Evolutionary conservation across 495 filamentous ascomycete species (phyloP).

Genomic region (Daldinia grandis): DNA sequence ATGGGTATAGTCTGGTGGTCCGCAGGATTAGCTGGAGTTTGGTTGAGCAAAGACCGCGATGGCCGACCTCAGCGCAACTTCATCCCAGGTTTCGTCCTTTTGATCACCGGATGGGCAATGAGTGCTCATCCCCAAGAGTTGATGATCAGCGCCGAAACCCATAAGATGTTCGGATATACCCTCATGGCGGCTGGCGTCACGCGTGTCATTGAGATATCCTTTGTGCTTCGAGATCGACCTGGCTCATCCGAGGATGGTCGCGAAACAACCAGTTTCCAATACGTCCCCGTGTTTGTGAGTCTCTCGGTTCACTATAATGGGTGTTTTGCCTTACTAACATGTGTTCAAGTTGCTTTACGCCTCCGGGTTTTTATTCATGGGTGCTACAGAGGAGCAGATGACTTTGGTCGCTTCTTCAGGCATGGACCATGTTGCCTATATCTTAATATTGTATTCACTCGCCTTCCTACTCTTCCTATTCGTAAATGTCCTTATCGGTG

Average conservation of each 20-base stretch:
- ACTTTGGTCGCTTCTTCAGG: constrained; percentile 71
- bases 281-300: constrained; percentile 86
- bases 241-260: constrained; percentile 62
- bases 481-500: constrained; percentile 79
- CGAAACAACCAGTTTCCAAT: constrained; percentile 88
- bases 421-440: constrained; percentile 88
- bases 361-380: constrained; percentile 96
- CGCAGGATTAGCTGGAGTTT: constrained; percentile 89
- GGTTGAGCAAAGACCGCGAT: constrained; percentile 83
- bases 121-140: constrained; percentile 83
- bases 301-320: neutral
- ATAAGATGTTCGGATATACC: constrained; percentile 92
- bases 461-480: constrained; percentile 92
- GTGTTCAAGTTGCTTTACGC: constrained; percentile 81
- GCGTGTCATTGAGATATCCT: constrained; percentile 89
- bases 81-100: constrained; percentile 87
- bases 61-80: constrained; percentile 92
- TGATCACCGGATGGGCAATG: constrained; percentile 97
- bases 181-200: constrained; percentile 88
- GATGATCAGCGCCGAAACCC: constrained; percentile 85
- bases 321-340: constrained; percentile 14
- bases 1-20: constrained; percentile 99
- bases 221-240: constrained; percentile 77
- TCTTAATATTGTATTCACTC: constrained; percentile 88
- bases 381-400: constrained; percentile 97